Evolutionary conservation across 495 filamentous ascomycete genomes (phyloP).

Genomic region (Penicillium atrosanguineum): DNA sequence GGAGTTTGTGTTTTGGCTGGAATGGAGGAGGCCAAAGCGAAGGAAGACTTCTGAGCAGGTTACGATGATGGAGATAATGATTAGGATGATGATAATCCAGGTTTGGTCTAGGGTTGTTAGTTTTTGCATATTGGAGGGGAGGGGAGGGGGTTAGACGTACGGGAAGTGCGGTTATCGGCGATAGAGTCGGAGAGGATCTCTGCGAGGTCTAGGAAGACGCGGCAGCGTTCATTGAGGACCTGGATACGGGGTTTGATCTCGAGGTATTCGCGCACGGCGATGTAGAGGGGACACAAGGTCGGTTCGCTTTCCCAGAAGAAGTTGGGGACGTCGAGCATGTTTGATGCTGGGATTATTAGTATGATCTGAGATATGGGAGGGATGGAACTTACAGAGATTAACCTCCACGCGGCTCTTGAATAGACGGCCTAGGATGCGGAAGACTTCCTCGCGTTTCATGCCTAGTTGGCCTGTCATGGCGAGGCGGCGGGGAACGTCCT

Average conservation of each 20-base stretch:
- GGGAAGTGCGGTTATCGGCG: conserved; percentile 89
- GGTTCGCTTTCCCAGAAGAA: conserved; percentile 99
- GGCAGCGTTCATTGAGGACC: conserved; percentile 93
- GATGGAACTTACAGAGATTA: conserved; percentile 77
- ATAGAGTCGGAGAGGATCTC: conserved; percentile 92
- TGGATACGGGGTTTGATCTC: conserved; percentile 94
- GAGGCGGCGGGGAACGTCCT: conserved; percentile 83
- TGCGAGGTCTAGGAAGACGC: conserved; percentile 93
- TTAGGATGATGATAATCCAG: conserved; percentile 97
- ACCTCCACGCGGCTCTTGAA: conserved; percentile 96
- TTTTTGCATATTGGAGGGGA: neutral
- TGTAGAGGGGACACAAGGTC: conserved; percentile 90
- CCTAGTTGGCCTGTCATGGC: conserved; percentile 88
- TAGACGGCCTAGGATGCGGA: conserved; percentile 82
- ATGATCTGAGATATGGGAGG: neutral
- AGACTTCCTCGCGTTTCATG: conserved; percentile 88
- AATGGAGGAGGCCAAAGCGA: conserved; percentile 73
- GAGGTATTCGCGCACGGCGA: conserved; percentile 92
- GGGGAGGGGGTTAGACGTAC: conserved; percentile 27
- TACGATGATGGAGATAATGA: conserved; percentile 83
- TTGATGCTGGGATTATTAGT: conserved; percentile 65
- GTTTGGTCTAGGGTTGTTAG: conserved; percentile 58
- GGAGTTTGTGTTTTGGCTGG: conserved; percentile 24
- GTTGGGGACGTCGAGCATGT: conserved; percentile 94
- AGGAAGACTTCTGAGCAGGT: conserved; percentile 87